These are phyloP conservation scores for Pseudomassariella vexata DNA, from an alignment of 2,329 filamentous ascomycete genomes.

Conservation along the genomic window DNA sequence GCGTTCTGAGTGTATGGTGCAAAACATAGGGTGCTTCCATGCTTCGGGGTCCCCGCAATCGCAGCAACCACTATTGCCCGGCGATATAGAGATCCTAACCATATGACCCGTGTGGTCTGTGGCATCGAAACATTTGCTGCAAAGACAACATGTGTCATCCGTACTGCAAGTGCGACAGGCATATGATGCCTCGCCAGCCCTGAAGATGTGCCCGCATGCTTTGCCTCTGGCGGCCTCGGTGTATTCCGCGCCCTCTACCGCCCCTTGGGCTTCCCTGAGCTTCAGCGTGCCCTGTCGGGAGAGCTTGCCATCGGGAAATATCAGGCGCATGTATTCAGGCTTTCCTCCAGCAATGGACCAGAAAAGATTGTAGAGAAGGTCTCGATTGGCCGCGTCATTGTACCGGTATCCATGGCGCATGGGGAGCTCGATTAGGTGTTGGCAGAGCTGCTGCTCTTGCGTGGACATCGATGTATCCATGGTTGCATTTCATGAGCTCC, in stretches of 20 bases:
- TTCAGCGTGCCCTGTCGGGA: slow-evolving; percentile 60
- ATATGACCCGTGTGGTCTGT: slow-evolving; percentile 93
- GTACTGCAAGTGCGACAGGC: slow-evolving; percentile 88
- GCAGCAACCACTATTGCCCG: slow-evolving; percentile 91
- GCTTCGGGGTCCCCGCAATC: slow-evolving; percentile 96
- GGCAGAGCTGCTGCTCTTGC: slow-evolving; percentile 77
- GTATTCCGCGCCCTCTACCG: slow-evolving; percentile 91
- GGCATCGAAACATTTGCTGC: slow-evolving; percentile 88
- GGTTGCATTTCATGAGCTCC: too few relatives aligned
- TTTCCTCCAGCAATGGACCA: slow-evolving; percentile 75
- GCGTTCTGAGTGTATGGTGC: slow-evolving; percentile 81
- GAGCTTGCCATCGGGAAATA: slow-evolving; percentile 75
- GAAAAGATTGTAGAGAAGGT: slow-evolving; percentile 77
- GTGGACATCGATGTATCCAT: slow-evolving; percentile 55
- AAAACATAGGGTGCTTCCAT: slow-evolving; percentile 82
- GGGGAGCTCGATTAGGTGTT: slow-evolving; percentile 75
- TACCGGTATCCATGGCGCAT: slow-evolving; percentile 70
- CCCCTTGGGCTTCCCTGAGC: slow-evolving; percentile 81
- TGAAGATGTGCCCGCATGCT: slow-evolving; percentile 96
- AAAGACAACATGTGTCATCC: slow-evolving; percentile 93
- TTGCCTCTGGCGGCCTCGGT: slow-evolving; percentile 86
- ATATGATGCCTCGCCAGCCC: slow-evolving; percentile 88
- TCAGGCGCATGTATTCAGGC: slow-evolving; percentile 65
- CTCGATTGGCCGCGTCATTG: slow-evolving; percentile 60
- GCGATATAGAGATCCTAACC: slow-evolving; percentile 81